Conservation (phyloP, 2,329 filamentous ascomycete species). For the Sordariomycetes sp. region DNA sequence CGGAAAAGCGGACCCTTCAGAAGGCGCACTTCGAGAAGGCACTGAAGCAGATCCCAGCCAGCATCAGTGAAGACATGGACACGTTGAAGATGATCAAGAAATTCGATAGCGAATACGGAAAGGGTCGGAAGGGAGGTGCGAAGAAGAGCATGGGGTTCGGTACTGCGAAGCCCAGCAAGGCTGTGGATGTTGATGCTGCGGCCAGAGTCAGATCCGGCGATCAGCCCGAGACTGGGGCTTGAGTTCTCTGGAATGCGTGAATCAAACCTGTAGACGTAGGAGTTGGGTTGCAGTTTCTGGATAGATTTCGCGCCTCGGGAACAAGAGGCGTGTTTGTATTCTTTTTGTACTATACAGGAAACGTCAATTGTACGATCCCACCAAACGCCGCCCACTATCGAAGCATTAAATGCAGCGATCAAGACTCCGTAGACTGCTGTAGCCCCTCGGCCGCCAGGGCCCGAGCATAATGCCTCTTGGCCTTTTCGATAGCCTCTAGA, state of each 20-base stretch:
- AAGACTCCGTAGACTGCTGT: constrained; percentile 34
- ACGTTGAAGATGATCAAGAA: constrained; percentile 79
- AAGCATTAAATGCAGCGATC: no score
- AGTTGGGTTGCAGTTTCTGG: no score
- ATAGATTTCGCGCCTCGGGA: not conserved
- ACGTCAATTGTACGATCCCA: no score
- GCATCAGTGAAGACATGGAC: constrained; percentile 89
- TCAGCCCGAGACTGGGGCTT: not conserved
- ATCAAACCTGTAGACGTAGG: not conserved
- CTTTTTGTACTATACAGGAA: not conserved
- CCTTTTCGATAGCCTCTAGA: constrained; percentile 59
- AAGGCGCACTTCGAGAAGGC: constrained; percentile 75
- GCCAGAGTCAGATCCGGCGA: constrained; percentile 1
- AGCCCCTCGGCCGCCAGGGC: constrained; percentile 58
- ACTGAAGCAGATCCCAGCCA: constrained; percentile 80
- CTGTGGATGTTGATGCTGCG: constrained; percentile 20
- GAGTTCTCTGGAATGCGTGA: not conserved
- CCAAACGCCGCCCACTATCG: no score
- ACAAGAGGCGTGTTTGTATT: not conserved
- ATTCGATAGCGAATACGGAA: constrained; percentile 93
- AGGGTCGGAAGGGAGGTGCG: constrained; percentile 59
- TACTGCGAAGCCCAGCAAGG: constrained; percentile 26
- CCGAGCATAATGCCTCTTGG: constrained; percentile 60
- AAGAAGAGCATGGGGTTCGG: constrained; percentile 50
- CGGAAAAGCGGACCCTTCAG: constrained; percentile 45